Conservation (phyloP, 2,329 filamentous ascomycete species). For the Pestalotiopsis sp. region DNA sequence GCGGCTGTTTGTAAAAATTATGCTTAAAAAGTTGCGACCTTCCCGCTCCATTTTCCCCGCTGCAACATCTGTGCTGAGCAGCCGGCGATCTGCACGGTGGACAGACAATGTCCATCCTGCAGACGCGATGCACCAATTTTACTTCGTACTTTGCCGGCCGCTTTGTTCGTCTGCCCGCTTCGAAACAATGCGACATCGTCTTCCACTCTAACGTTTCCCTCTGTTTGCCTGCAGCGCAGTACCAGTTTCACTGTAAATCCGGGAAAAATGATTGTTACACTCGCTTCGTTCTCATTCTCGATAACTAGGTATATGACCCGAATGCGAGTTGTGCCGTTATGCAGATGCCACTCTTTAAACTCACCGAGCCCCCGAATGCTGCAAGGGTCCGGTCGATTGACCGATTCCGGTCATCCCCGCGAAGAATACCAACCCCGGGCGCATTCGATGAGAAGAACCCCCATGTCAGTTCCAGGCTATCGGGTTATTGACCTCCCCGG, state of each 20-base stretch:
- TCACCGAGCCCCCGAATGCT: neutral
- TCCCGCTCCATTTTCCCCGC: neutral
- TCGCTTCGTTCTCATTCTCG: neutral
- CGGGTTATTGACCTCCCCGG: neutral
- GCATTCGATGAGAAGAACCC: neutral
- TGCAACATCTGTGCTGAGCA: neutral
- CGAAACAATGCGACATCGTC: neutral
- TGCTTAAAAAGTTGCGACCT: slow-evolving; percentile 1
- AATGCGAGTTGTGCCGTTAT: neutral
- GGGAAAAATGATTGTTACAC: neutral
- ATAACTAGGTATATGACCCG: neutral
- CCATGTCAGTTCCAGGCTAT: neutral
- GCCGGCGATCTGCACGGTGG: neutral
- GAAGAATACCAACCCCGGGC: neutral
- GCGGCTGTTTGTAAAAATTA: neutral
- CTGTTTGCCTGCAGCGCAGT: neutral
- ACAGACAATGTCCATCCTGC: neutral
- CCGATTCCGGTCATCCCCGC: neutral
- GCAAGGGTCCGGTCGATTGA: neutral
- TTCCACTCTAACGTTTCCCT: neutral
- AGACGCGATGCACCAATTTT: neutral
- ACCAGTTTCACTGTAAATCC: neutral
- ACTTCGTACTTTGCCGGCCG: neutral
- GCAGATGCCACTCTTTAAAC: neutral
- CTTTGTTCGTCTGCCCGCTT: neutral